Percentiles rank a stretch among this genome's conserved stretches.
These are phyloP conservation scores for Senna siamea DNA, from an alignment of 306 rosid genomes.

Conservation along the genomic window DNA sequence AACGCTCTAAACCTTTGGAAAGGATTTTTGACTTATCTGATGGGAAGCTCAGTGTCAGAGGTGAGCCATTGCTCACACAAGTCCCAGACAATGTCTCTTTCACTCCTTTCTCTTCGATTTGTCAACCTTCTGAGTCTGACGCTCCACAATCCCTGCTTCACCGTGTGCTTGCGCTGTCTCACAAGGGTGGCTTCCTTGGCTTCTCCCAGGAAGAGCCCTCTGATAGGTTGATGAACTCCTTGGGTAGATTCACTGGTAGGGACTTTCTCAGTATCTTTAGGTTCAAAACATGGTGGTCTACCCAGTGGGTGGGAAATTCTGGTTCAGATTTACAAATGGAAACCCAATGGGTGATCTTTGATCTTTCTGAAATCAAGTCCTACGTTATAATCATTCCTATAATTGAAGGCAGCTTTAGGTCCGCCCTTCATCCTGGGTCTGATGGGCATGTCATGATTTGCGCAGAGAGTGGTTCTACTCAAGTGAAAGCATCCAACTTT, in stretches of 20 bases:
- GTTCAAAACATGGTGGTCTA: conserved; percentile 99
- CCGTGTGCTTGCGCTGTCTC: conserved; percentile 52
- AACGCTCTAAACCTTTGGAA: conserved; percentile 34
- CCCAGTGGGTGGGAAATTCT: conserved; percentile 86
- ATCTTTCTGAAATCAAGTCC: conserved; percentile 69
- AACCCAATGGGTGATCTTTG: conserved; percentile 80
- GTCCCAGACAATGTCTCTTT: conserved; percentile 78
- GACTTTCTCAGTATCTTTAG: conserved; percentile 73
- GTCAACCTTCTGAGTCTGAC: conserved; percentile 51
- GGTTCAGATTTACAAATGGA: conserved; percentile 87
- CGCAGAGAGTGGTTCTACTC: conserved; percentile 81
- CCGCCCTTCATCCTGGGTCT: conserved; percentile 73
- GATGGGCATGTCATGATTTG: conserved; percentile 63
- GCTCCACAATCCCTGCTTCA: conserved; percentile 63
- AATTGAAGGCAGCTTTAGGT: conserved; percentile 71
- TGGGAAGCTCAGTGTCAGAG: conserved; percentile 54
- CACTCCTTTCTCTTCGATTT: conserved; percentile 53
- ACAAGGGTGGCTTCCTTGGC: conserved; percentile 83
- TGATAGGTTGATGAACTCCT: conserved; percentile 60
- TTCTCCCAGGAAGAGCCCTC: conserved; percentile 55
- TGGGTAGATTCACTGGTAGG: conserved; percentile 63
- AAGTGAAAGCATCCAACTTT: conserved; percentile 55
- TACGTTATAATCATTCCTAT: conserved; percentile 67
- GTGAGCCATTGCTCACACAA: conserved; percentile 59
- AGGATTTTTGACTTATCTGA: conserved; percentile 51